phyloP scores from a whole-genome alignment of 129 eudicot species.

The Artemisia tridentata region DNA sequence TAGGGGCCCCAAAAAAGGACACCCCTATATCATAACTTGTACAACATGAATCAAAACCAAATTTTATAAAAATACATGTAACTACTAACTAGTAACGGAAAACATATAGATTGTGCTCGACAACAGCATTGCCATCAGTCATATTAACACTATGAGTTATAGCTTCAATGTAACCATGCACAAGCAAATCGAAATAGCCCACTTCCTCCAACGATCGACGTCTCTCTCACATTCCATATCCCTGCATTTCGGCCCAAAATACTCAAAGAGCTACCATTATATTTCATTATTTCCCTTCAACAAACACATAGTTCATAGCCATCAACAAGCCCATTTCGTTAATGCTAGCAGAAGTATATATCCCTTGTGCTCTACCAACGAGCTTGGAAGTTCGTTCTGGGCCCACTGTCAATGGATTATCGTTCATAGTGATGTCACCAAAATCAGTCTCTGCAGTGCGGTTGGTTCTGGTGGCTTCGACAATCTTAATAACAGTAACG shows the following conservation, averaged over 20 bases:
- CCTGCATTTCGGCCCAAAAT: conserved; percentile 44
- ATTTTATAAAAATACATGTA: not conserved
- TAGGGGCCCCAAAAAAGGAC: too few species aligned
- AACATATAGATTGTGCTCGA: conserved; percentile 49
- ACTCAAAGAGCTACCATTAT: conserved; percentile 50
- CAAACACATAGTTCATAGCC: conserved; percentile 41
- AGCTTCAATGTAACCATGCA: conserved; percentile 52
- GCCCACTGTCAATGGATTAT: conserved; percentile 46
- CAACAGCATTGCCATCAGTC: conserved; percentile 37
- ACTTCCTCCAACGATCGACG: conserved; percentile 59
- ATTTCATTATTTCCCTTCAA: conserved; percentile 49
- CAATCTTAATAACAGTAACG: conserved; percentile 31
- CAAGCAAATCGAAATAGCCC: conserved; percentile 54
- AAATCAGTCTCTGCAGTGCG: conserved; percentile 34
- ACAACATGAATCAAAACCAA: conserved; percentile 2
- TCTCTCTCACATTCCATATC: conserved; percentile 40
- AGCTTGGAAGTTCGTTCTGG: conserved; percentile 40
- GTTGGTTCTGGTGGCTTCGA: conserved; percentile 35
- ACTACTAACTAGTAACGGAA: conserved; percentile 28
- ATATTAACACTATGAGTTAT: conserved; percentile 38
- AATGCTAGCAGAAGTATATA: conserved; percentile 39
- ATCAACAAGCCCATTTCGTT: conserved; percentile 38
- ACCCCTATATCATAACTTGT: not conserved
- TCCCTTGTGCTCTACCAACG: conserved; percentile 56
- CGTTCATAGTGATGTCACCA: conserved; percentile 44